A percentile compares a stretch with the other conserved stretches of the same genome.
These are phyloP conservation scores for Furcasterigmium sp. DNA, from an alignment of 2,329 filamentous ascomycete species.

Conservation along the genomic window DNA sequence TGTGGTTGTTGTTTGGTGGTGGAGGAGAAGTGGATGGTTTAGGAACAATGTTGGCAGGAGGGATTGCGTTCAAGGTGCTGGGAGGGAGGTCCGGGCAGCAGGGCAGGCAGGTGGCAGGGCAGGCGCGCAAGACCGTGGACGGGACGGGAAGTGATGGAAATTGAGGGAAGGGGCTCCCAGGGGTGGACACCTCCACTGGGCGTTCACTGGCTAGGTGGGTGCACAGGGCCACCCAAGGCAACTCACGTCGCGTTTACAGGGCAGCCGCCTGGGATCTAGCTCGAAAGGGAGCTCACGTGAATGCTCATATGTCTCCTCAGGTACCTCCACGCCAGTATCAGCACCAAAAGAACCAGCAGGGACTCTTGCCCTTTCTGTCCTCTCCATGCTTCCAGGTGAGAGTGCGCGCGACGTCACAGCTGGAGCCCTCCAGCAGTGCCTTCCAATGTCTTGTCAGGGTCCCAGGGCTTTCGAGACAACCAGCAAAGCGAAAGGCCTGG, in stretches of 20 bases:
- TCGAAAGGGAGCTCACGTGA: constrained; percentile 3
- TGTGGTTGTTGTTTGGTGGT: constrained; percentile 7
- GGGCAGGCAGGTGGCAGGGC: background rate
- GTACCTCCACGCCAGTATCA: background rate
- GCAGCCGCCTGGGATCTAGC: background rate
- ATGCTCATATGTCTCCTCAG: background rate
- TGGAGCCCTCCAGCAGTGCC: background rate
- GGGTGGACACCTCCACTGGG: background rate
- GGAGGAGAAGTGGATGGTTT: constrained; percentile 3
- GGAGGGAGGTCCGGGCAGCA: no score
- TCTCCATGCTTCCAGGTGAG: background rate
- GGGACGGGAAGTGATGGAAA: constrained; percentile 4
- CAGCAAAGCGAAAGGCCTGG: background rate
- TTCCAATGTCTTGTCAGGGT: background rate
- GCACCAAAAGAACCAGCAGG: background rate
- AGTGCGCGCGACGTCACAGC: background rate
- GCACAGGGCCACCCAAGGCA: no score
- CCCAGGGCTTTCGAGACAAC: background rate
- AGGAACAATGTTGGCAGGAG: constrained; percentile 7
- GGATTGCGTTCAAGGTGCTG: constrained; percentile 3
- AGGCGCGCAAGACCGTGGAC: constrained; percentile 2
- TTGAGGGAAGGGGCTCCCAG: constrained; percentile 1
- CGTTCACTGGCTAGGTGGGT: background rate
- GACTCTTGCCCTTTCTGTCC: background rate
- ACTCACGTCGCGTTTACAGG: no score